Evolutionary conservation across 1,139 yeast genomes (phyloP).

Genomic region (Torulaspora globosa): DNA sequence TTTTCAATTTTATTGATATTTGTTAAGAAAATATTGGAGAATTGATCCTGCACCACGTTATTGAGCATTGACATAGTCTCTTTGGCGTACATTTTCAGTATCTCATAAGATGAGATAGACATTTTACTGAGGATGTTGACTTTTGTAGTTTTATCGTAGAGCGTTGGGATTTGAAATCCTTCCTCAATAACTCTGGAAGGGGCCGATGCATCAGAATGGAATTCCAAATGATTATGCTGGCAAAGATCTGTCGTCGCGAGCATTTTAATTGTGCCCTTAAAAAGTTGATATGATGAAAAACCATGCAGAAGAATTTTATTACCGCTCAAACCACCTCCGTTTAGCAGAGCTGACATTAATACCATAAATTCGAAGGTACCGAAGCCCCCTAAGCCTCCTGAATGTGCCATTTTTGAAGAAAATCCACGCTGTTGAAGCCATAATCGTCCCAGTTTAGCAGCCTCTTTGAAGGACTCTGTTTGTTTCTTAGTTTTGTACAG

Average conservation of each 20-base stretch:
- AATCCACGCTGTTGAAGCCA: conserved; percentile 91
- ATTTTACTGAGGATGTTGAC: conserved; percentile 80
- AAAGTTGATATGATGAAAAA: conserved; percentile 85
- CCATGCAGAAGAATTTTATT: conserved; percentile 77
- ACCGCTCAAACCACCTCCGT: conserved; percentile 79
- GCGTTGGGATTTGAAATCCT: conserved; percentile 68
- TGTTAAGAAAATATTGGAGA: conserved; percentile 74
- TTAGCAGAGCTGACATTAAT: conserved; percentile 71
- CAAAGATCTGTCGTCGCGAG: conserved; percentile 72
- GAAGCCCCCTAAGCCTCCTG: conserved; percentile 63
- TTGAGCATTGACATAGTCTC: conserved; percentile 65
- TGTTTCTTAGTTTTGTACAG: conserved; percentile 71
- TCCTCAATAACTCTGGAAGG: conserved; percentile 48
- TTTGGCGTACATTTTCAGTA: conserved; percentile 60
- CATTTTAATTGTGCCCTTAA: conserved; percentile 80
- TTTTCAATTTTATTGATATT: conserved; percentile 51
- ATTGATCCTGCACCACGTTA: conserved; percentile 80
- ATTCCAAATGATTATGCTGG: conserved; percentile 59
- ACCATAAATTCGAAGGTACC: conserved; percentile 89
- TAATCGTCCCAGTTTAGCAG: conserved; percentile 77
- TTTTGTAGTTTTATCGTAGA: conserved; percentile 70
- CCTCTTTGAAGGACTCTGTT: conserved; percentile 83
- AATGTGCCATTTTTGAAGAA: conserved; percentile 51
- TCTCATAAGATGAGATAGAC: conserved; percentile 62
- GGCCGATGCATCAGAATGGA: conserved; percentile 50